A percentile compares a stretch with the other conserved stretches of the same genome.
Evolutionary conservation across 805 yeast species (phyloP).

Genomic region (Diddensiella santjacobensis): DNA sequence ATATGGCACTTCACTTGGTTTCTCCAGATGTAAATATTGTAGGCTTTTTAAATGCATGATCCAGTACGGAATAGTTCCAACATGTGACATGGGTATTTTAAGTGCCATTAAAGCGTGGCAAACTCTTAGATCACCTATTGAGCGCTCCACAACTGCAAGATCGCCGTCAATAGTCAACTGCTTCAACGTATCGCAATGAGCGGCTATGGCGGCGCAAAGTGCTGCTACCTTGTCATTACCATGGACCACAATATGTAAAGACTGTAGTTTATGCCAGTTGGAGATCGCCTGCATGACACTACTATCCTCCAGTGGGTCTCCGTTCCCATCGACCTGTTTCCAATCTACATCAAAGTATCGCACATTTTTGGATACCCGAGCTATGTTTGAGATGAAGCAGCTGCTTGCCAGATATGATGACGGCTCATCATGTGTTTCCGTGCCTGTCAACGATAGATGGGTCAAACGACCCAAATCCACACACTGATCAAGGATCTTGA

Average conservation of each 20-base stretch:
- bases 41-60: slow-evolving; percentile 21
- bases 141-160: not conserved
- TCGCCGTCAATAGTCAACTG: not conserved
- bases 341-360: not conserved
- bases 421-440: slow-evolving; percentile 2
- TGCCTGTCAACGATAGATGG: slow-evolving; percentile 11
- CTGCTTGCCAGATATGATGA: not conserved
- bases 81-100: not conserved
- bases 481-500: slow-evolving; percentile 1
- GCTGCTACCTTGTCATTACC: not conserved
- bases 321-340: slow-evolving; percentile 1
- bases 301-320: not conserved
- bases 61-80: not conserved
- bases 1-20: slow-evolving; percentile 40
- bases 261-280: not conserved
- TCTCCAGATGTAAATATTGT: slow-evolving; percentile 67
- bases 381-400: not conserved
- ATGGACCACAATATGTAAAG: not conserved
- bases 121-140: not conserved
- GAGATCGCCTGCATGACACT: not conserved
- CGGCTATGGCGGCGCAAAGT: not conserved
- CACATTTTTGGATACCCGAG: not conserved
- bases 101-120: not conserved
- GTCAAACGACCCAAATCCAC: slow-evolving; percentile 6
- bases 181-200: not conserved